Percentiles rank a stretch among this genome's conserved stretches.
Evolutionary conservation across 805 yeast genomes (phyloP).

Genomic region (Pichia manshurica): DNA sequence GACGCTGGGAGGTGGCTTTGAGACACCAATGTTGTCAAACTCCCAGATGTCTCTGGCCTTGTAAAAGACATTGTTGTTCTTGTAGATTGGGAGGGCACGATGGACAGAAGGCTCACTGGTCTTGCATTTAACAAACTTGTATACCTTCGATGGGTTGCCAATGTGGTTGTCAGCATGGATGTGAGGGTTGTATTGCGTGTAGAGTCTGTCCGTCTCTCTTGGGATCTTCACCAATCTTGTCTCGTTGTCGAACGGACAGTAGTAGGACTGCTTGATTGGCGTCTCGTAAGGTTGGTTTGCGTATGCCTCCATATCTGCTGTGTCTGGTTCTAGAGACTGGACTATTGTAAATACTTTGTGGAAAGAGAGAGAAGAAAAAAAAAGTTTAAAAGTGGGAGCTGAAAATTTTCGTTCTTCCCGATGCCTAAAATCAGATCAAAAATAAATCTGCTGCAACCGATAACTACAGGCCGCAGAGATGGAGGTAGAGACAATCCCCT

Average conservation of each 20-base stretch:
- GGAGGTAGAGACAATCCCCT: too few relatives aligned
- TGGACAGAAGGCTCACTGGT: constrained; percentile 1
- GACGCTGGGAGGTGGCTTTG: constrained; percentile 31
- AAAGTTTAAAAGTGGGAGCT: too few relatives aligned
- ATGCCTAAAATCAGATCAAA: too few relatives aligned
- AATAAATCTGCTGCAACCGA: too few relatives aligned
- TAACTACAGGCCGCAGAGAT: too few relatives aligned
- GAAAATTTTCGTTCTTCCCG: too few relatives aligned
- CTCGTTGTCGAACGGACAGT: constrained; percentile 16
- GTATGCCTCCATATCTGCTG: too few relatives aligned
- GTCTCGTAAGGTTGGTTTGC: not conserved
- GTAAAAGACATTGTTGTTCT: constrained; percentile 25
- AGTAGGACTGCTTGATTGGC: constrained; percentile 4
- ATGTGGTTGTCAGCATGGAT: not conserved
- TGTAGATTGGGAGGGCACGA: not conserved
- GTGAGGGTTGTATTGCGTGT: not conserved
- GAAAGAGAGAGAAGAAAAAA: too few relatives aligned
- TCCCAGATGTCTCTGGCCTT: constrained; percentile 62
- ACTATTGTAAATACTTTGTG: too few relatives aligned
- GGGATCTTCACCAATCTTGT: constrained; percentile 14
- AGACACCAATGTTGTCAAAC: constrained; percentile 74
- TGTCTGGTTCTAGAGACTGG: too few relatives aligned
- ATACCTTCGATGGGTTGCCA: constrained; percentile 8
- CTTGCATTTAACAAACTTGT: constrained; percentile 7
- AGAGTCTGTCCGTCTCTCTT: constrained; percentile 6